A percentile compares a stretch with the other conserved stretches of the same genome.
Evolutionary conservation across 2,329 filamentous ascomycete species (phyloP).

Genomic region (Scytalidium sp.): DNA sequence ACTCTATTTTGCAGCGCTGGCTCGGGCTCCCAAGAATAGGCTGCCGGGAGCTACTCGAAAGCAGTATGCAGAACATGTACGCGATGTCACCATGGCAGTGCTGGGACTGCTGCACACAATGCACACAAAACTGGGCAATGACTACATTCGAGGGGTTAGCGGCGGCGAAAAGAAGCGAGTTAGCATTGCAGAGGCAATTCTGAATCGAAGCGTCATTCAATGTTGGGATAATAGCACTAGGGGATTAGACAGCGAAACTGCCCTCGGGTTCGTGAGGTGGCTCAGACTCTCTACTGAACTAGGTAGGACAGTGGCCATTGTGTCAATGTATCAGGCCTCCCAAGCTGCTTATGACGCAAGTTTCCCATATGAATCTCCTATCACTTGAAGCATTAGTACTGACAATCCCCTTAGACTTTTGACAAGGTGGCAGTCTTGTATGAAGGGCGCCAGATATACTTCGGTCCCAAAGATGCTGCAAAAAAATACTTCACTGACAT

Average conservation of each 20-base stretch:
- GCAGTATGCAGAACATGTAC: constrained; percentile 39
- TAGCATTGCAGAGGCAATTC: constrained; percentile 71
- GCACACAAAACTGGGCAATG: constrained; percentile 70
- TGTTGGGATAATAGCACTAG: constrained; percentile 74
- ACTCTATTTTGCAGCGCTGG: constrained; percentile 66
- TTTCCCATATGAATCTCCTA: neutral
- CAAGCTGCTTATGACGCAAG: constrained; percentile 58
- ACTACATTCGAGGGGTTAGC: constrained; percentile 65
- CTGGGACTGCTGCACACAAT: constrained; percentile 71
- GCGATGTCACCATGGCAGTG: constrained; percentile 63
- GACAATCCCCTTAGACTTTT: constrained; percentile 38
- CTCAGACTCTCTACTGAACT: constrained; percentile 63
- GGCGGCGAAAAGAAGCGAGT: constrained; percentile 75
- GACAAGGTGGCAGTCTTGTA: constrained; percentile 66
- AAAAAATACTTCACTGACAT: constrained; percentile 65
- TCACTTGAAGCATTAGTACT: neutral
- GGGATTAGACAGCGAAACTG: constrained; percentile 69
- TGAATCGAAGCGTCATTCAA: constrained; percentile 56
- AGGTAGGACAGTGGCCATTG: constrained; percentile 55
- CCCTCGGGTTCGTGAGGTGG: constrained; percentile 68
- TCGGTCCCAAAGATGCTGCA: constrained; percentile 58
- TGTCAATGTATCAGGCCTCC: constrained; percentile 71
- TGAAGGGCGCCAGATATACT: constrained; percentile 69
- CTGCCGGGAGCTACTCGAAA: constrained; percentile 57
- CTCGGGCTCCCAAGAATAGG: constrained; percentile 58